Evolutionary conservation across 441 rosid species (phyloP), one percentile per base, ranked within the genome.

Genomic region (Erodium trifolium): DNA sequence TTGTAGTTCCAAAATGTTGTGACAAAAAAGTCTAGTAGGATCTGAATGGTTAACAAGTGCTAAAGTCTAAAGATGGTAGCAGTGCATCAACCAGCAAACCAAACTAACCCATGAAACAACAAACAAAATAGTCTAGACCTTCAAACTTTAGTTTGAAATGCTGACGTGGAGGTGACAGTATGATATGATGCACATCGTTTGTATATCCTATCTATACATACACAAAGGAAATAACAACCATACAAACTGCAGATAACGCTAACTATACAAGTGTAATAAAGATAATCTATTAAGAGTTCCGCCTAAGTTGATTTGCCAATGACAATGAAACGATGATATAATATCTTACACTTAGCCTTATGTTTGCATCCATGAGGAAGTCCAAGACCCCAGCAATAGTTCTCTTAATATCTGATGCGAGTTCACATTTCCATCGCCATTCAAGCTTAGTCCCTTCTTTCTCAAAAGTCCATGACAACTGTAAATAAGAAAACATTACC

Each of bases 401-500:
- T 82, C 73, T 78, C 80, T 82, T 80, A 77, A 63, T 51, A 73
- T 86, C 87, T 10, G 84, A 71, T 1, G 85, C 82, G 1, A 84
- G 87, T 72, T 59, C 79, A 71, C 88, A 91, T 71, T 89, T 91
- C 94, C 97, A 93, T 66, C 94, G 71, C 96, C 97, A 91, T 67
- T 91, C 93, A 2, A 93, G 88, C 78, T 82, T 91, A 16, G 81
- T 93, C 77, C 96, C 97, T 80, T 85, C 93, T 75, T 83, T 91
- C 76, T 89, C 96, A 80, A 91, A 93, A 0, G 87, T 89, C 97
- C 96, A 91, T 0, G 96, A 86, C 67, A 93, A 82, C 96, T 93
- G 77, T 79, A 41, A 9, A 41, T 5, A 41, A 41, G 47, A 41
- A 41, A 41, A 41, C 47, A 41, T 6, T 41, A 41, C 47, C 47